phyloP scores from a whole-genome alignment of 1,284 basidiomycete genomes.

The Meira nashicola region DNA sequence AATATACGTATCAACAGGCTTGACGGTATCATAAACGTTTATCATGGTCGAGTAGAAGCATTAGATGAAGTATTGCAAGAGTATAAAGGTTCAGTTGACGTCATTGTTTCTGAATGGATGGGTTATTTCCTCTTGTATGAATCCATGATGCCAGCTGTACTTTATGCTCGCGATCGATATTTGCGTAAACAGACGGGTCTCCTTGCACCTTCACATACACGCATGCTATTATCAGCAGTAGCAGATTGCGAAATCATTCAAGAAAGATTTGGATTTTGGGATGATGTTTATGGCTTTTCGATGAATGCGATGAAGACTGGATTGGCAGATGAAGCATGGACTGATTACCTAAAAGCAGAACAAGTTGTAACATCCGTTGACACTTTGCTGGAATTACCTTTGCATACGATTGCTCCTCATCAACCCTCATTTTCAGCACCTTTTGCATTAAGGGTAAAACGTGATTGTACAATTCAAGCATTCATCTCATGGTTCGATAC shows the following conservation, averaged over 20 bases:
- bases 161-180: slow-evolving; percentile 79
- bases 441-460: slow-evolving; percentile 23
- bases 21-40: slow-evolving; percentile 69
- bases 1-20: slow-evolving; percentile 78
- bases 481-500: slow-evolving; percentile 52
- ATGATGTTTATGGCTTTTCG: slow-evolving; percentile 71
- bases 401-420: slow-evolving; percentile 24
- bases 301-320: slow-evolving; percentile 46
- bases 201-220: slow-evolving; percentile 86
- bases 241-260: slow-evolving; percentile 70
- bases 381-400: slow-evolving; percentile 30
- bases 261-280: slow-evolving; percentile 82
- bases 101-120: slow-evolving; percentile 98
- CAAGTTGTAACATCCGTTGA: slow-evolving; percentile 30
- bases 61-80: slow-evolving; percentile 65
- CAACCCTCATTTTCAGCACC: slow-evolving; percentile 51
- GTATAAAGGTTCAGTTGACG: slow-evolving; percentile 70
- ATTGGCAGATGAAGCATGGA: slow-evolving; percentile 43
- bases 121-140: slow-evolving; percentile 67
- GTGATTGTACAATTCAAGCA: slow-evolving; percentile 29
- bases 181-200: slow-evolving; percentile 62
- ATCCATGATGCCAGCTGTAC: slow-evolving; percentile 92
- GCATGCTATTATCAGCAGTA: slow-evolving; percentile 76
- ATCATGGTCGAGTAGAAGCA: slow-evolving; percentile 82
- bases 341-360: slow-evolving; percentile 30